Evolutionary conservation across 768 basidiomycete genomes (phyloP).

Genomic region (Strobilomyces dryophilus): DNA sequence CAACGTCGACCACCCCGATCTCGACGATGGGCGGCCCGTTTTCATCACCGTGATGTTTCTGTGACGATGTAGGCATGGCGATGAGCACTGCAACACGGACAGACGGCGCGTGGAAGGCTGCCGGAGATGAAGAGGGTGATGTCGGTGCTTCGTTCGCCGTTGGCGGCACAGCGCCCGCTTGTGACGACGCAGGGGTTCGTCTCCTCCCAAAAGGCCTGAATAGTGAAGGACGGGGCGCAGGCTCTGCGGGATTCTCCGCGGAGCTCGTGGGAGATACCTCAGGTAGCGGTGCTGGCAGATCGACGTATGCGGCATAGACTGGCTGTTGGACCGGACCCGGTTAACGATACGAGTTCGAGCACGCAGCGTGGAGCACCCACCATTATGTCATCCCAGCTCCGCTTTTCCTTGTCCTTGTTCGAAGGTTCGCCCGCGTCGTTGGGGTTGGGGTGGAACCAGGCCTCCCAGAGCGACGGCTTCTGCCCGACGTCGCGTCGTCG

Average conservation of each 20-base stretch:
- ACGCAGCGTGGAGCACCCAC: slow-evolving; percentile 11
- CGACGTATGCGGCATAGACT: slow-evolving; percentile 19
- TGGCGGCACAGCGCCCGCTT: slow-evolving; percentile 2
- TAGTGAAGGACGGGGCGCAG: slow-evolving; percentile 8
- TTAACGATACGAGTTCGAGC: neutral
- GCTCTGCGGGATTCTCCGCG: slow-evolving; percentile 1
- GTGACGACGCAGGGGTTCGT: slow-evolving; percentile 14
- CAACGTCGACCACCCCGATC: slow-evolving; percentile 28
- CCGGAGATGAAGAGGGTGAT: slow-evolving; percentile 9
- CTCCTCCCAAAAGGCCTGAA: slow-evolving; percentile 17
- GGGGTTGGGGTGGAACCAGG: slow-evolving; percentile 15
- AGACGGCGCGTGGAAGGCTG: slow-evolving; percentile 11
- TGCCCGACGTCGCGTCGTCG: slow-evolving; percentile 27
- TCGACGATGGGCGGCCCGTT: slow-evolving; percentile 31
- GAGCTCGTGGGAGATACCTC: neutral
- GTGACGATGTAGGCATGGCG: slow-evolving; percentile 36
- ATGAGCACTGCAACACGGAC: slow-evolving; percentile 41
- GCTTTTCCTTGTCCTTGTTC: slow-evolving; percentile 15
- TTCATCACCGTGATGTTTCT: slow-evolving; percentile 14
- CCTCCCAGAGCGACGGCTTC: slow-evolving; percentile 30
- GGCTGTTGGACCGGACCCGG: slow-evolving; percentile 16
- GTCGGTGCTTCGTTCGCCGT: neutral
- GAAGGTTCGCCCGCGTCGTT: neutral
- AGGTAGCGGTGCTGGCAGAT: slow-evolving; percentile 5
- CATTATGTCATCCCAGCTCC: slow-evolving; percentile 28